Conservation (phyloP, 2,329 filamentous ascomycete genomes). For the Pyrenophora graminea region DNA sequence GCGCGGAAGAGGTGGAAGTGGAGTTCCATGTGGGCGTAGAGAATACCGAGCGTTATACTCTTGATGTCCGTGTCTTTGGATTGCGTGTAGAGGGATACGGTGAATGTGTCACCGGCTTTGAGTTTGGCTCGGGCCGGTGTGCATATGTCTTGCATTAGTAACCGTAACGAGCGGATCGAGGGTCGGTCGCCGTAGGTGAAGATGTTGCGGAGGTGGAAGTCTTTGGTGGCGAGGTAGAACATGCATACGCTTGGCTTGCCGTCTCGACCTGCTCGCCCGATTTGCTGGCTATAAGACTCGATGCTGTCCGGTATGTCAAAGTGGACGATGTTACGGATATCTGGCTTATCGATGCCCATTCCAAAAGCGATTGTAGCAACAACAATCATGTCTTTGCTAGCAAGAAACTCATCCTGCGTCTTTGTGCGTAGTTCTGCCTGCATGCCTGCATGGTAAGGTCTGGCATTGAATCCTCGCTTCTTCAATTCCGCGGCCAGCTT, state of each 20-base stretch:
- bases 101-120: slow-evolving; percentile 52
- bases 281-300: slow-evolving; percentile 97
- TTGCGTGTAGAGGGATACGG: slow-evolving; percentile 53
- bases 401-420: slow-evolving; percentile 81
- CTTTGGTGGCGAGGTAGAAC: slow-evolving; percentile 61
- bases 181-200: slow-evolving; percentile 65
- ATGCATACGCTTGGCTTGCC: slow-evolving; percentile 68
- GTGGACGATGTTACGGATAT: slow-evolving; percentile 94
- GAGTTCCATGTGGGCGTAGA: slow-evolving; percentile 66
- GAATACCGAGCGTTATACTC: slow-evolving; percentile 54
- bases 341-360: slow-evolving; percentile 97
- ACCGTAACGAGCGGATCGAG: slow-evolving; percentile 54
- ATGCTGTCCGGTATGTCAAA: slow-evolving; percentile 89
- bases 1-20: slow-evolving; percentile 60
- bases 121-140: slow-evolving; percentile 35
- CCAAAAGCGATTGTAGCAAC: slow-evolving; percentile 97
- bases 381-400: slow-evolving; percentile 76
- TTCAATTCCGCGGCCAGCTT: slow-evolving; percentile 68
- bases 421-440: slow-evolving; percentile 65
- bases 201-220: slow-evolving; percentile 63
- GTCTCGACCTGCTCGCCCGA: slow-evolving; percentile 88
- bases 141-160: slow-evolving; percentile 59
- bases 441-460: slow-evolving; percentile 84
- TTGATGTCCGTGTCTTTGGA: slow-evolving; percentile 60
- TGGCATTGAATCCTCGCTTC: slow-evolving; percentile 67